Conservation (phyloP, 2,329 filamentous ascomycete species). For the Fragosphaeria purpurea region DNA sequence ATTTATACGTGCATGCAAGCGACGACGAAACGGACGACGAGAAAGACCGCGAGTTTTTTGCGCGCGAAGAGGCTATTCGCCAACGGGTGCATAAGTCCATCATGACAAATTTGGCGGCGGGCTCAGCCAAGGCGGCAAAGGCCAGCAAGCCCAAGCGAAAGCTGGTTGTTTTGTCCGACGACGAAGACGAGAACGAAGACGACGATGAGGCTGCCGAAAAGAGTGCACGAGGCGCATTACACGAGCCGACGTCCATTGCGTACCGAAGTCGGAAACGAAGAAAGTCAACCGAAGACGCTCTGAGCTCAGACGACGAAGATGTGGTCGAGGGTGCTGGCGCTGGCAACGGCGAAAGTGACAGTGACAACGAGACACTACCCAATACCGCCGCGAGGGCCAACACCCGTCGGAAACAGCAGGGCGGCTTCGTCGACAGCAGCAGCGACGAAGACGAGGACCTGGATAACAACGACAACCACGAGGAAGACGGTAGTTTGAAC, state of each 20-base stretch:
- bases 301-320: conserved; percentile 6
- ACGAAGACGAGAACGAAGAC: conserved; percentile 11
- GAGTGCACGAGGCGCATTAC: neutral
- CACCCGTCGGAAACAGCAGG: conserved; percentile 13
- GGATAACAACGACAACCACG: conserved; percentile 15
- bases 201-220: conserved; percentile 1
- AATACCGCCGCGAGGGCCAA: conserved; percentile 15
- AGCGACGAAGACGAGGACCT: conserved; percentile 19
- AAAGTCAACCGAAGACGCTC: neutral
- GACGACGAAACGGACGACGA: conserved; percentile 86
- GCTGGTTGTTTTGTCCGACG: conserved; percentile 8
- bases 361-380: neutral
- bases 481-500: conserved; percentile 16
- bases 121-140: conserved; percentile 10
- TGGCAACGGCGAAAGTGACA: conserved; percentile 7
- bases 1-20: conserved; percentile 67
- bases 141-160: conserved; percentile 16
- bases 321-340: neutral
- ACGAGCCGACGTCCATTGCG: neutral
- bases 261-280: conserved; percentile 8
- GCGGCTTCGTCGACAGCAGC: conserved; percentile 17
- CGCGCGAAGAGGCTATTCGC: conserved; percentile 56
- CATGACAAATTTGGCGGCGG: conserved; percentile 1
- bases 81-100: conserved; percentile 36
- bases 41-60: conserved; percentile 63